A percentile compares a stretch with the other conserved stretches of the same genome.
phyloP scores from a whole-genome alignment of 2,329 filamentous ascomycete genomes.

The Claviceps purpurea region DNA sequence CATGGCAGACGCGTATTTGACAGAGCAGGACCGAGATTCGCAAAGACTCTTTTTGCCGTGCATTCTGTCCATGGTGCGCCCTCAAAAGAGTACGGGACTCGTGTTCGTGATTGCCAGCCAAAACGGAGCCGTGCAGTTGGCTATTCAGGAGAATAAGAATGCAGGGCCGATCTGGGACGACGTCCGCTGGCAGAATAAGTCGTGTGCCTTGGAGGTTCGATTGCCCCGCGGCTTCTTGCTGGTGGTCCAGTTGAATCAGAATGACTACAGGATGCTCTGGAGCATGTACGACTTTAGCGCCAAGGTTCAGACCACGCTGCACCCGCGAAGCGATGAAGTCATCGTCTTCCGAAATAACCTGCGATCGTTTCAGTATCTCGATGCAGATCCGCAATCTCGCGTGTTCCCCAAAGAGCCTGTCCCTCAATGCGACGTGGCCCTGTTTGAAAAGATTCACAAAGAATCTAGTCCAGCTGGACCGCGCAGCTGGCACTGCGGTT shows the following conservation, averaged over 20 bases:
- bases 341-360: conserved; percentile 57
- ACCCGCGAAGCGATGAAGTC: conserved; percentile 54
- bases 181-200: conserved; percentile 62
- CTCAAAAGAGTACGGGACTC: conserved; percentile 53
- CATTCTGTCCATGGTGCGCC: conserved; percentile 61
- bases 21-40: conserved; percentile 56
- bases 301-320: conserved; percentile 60
- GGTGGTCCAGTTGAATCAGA: conserved; percentile 54
- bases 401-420: conserved; percentile 66
- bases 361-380: conserved; percentile 68
- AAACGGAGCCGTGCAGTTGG: conserved; percentile 60
- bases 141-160: conserved; percentile 55
- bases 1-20: conserved; percentile 59
- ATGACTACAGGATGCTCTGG: conserved; percentile 69
- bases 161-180: conserved; percentile 67
- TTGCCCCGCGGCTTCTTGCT: conserved; percentile 66
- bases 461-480: conserved; percentile 60
- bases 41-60: conserved; percentile 59
- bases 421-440: conserved; percentile 53
- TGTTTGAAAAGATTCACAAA: conserved; percentile 60
- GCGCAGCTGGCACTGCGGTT: conserved; percentile 64
- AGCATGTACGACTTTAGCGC: conserved; percentile 75
- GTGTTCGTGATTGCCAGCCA: conserved; percentile 68
- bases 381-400: conserved; percentile 53
- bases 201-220: conserved; percentile 50